Evolutionary conservation across 129 eudicot species (phyloP).

Genomic region (Pulicaria dysenterica): DNA sequence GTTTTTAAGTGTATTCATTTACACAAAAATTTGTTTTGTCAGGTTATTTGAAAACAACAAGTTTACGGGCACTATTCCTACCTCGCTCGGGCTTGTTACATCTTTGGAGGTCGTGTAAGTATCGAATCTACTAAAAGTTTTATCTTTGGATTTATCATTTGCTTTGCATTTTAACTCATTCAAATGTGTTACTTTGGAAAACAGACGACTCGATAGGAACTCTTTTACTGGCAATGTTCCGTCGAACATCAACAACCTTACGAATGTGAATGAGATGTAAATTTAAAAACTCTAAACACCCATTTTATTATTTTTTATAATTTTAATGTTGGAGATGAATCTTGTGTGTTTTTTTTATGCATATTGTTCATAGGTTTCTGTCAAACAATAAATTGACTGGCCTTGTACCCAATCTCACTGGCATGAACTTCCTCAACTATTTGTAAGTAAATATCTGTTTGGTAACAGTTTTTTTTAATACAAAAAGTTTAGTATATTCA

Average conservation of each 20-base stretch:
- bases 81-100: conserved; percentile 42
- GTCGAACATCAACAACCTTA: conserved; percentile 47
- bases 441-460: conserved; percentile 34
- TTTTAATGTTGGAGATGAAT: not conserved
- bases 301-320: not conserved
- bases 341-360: too few relatives aligned
- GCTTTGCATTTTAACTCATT: not conserved
- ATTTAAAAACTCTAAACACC: not conserved
- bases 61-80: conserved; percentile 49
- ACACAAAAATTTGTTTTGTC: conserved; percentile 7
- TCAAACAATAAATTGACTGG: conserved; percentile 52
- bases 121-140: not conserved
- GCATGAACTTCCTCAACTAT: conserved; percentile 45
- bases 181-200: conserved; percentile 14
- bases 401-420: conserved; percentile 43
- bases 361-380: conserved; percentile 34
- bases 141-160: not conserved
- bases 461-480: not conserved
- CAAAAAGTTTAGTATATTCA: not conserved
- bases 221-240: conserved; percentile 42
- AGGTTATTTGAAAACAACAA: conserved; percentile 49
- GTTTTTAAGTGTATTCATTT: too few relatives aligned
- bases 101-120: conserved; percentile 53
- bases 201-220: conserved; percentile 54
- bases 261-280: conserved; percentile 36